These are phyloP conservation scores for Penicillium verrucosum DNA, from an alignment of 2,329 filamentous ascomycete genomes.

Conservation along the genomic window DNA sequence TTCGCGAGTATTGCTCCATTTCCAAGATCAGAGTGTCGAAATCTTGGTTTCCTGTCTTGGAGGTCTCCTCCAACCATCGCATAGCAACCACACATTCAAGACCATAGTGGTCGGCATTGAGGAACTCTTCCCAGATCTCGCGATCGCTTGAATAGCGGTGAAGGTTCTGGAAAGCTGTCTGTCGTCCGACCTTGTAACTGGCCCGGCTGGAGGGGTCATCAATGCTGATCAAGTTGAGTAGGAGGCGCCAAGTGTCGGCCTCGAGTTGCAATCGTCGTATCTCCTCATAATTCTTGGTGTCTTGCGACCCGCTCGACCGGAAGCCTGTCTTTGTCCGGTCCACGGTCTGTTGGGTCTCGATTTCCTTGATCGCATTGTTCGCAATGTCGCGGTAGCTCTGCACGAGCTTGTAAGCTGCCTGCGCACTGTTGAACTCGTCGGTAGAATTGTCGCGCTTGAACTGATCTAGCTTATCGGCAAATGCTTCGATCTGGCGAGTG, in stretches of 20 bases:
- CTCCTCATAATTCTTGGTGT: constrained; percentile 32
- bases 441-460: constrained; percentile 58
- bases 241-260: constrained; percentile 83
- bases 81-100: constrained; percentile 76
- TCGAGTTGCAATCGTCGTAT: constrained; percentile 71
- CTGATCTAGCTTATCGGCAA: constrained; percentile 76
- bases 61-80: constrained; percentile 80
- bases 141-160: constrained; percentile 58
- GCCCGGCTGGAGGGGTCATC: constrained; percentile 55
- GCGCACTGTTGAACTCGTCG: constrained; percentile 54
- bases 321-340: constrained; percentile 38
- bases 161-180: constrained; percentile 42
- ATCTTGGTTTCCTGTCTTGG: constrained; percentile 63
- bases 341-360: constrained; percentile 38
- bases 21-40: constrained; percentile 74
- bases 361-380: constrained; percentile 49
- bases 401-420: constrained; percentile 66
- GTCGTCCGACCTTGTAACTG: constrained; percentile 40
- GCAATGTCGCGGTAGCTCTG: constrained; percentile 61
- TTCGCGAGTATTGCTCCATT: constrained; percentile 70
- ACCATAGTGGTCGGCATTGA: constrained; percentile 68
- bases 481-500: constrained; percentile 79
- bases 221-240: constrained; percentile 70
- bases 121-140: constrained; percentile 69
- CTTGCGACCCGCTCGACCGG: constrained; percentile 23